Evolutionary conservation across 106 monocot species (phyloP), one percentile per base, ranked within the genome.

Genomic region (Dendrobium nobile): DNA sequence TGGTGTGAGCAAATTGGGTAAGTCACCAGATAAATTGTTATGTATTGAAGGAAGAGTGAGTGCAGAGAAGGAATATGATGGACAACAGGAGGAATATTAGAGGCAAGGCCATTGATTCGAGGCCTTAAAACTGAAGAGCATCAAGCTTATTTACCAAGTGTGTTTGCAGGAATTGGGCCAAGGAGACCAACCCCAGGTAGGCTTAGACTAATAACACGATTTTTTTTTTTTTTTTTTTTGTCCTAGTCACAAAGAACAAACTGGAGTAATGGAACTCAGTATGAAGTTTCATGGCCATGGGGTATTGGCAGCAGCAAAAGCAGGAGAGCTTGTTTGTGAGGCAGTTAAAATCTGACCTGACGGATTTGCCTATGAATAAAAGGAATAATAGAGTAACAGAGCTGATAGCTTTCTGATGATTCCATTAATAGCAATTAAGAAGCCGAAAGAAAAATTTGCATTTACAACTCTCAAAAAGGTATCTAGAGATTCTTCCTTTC

Each of bases 121-220:
- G 95, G 91, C 73, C 99, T 99, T 33, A 99, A 78, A 31, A 87
- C 84, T 86, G 81, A 19, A 99, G 86, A 7, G 89, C 87, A 61
- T 99, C 91, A 41, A 99, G 95, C 65, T 90, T n/a, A n/a, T n/a
- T n/a, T 92, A 6, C 98, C 95, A 19, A 99, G 86, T 19, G 87
- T 95, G 80, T 88, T 84, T 19, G 80, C 17, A 54, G 98, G 95
- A 37, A 99, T 91, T 37, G 86, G 80, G 33, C 98, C 98, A 5
- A 87, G 48, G 22, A 99, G 89, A 2, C 92, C 95, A 15, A 93
- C 82, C 0, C 83, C 98, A 0, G 95, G 98, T 59, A 99, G 77
- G 2, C 95, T 92, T 28, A 99, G 77, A 43, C 84, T 76, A 75
- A 82, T 77, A n/a, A 99, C 95, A 82, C 87, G 86, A 44, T 95